phyloP scores from a whole-genome alignment of 148 eudicot genomes.

The Fallopia convolvulus region DNA sequence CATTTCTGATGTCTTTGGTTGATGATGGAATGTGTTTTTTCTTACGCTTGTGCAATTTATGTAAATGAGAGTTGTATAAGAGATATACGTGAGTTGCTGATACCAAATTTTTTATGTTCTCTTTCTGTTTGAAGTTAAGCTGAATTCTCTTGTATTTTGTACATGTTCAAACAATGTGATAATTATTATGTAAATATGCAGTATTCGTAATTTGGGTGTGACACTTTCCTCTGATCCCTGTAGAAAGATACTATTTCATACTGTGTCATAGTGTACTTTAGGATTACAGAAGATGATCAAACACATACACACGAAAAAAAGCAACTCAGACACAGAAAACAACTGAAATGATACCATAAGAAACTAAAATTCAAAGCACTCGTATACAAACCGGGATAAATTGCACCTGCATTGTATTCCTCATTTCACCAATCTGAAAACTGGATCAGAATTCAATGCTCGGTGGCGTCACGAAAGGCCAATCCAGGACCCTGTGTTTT shows the following conservation, averaged over 20 bases:
- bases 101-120: not conserved
- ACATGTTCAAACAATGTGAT: not conserved
- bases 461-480: not conserved
- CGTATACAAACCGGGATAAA: not conserved
- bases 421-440: constrained; percentile 6
- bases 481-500: not conserved
- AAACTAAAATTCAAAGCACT: not conserved
- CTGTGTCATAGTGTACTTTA: not conserved
- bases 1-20: not conserved
- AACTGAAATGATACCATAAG: not conserved
- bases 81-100: not conserved
- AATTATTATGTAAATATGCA: constrained; percentile 4
- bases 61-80: not conserved
- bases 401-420: not conserved
- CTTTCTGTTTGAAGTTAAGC: not conserved
- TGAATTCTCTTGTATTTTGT: constrained; percentile 4
- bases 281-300: constrained; percentile 1
- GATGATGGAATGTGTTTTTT: not conserved
- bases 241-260: not conserved
- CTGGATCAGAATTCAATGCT: not conserved
- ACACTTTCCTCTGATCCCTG: not conserved
- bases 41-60: not conserved
- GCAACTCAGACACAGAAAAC: not conserved
- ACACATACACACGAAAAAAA: not conserved
- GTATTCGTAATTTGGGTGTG: not conserved